A percentile compares a stretch with the other conserved stretches of the same genome.
Evolutionary conservation across 768 basidiomycete genomes (phyloP).

Genomic region (Serendipita sp.): DNA sequence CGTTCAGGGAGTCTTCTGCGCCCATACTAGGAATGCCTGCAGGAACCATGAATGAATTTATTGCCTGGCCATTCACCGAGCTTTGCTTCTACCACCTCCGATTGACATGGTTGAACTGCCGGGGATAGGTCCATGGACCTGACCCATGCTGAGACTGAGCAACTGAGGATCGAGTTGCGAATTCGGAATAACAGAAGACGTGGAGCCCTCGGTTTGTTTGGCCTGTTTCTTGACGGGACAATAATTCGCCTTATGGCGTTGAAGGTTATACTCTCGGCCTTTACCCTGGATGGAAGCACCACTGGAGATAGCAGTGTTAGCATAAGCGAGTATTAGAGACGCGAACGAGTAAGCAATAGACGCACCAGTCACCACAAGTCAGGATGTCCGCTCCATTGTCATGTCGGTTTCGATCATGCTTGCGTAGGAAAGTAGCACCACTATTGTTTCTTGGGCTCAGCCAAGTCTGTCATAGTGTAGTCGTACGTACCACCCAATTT

Average conservation of each 20-base stretch:
- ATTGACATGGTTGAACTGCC: not conserved
- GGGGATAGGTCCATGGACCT: not conserved
- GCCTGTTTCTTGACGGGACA: not conserved
- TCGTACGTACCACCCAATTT: not conserved
- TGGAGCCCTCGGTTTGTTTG: not conserved
- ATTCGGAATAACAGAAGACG: not conserved
- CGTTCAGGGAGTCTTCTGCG: too few relatives aligned
- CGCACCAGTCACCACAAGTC: not conserved
- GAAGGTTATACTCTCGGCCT: not conserved
- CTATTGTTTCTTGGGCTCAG: not conserved
- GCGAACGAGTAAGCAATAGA: not conserved
- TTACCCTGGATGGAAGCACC: not conserved
- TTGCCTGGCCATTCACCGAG: too few relatives aligned
- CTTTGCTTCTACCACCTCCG: not conserved
- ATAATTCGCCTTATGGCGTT: not conserved
- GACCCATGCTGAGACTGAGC: not conserved
- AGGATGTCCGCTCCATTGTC: not conserved
- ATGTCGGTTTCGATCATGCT: not conserved
- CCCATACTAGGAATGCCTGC: too few relatives aligned
- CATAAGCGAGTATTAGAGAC: not conserved
- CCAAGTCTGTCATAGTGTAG: not conserved
- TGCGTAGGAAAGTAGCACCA: not conserved
- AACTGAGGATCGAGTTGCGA: not conserved
- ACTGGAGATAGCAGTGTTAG: not conserved
- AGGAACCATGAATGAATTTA: too few relatives aligned